phyloP scores from a whole-genome alignment of 2,329 filamentous ascomycete species.

The Phialemonium atrogriseum region DNA sequence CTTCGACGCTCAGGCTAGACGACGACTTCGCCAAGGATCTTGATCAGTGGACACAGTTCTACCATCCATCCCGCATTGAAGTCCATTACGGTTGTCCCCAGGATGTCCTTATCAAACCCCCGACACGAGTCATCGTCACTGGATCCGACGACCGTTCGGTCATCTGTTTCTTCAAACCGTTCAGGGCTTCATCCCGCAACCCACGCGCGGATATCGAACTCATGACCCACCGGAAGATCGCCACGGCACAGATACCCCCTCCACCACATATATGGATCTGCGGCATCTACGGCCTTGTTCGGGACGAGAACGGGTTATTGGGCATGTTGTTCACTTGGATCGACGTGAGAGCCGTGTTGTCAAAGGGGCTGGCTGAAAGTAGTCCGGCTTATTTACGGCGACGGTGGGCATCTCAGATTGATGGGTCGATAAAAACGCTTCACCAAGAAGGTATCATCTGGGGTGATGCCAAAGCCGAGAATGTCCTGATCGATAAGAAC shows the following conservation, averaged over 20 bases:
- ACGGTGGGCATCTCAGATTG: slow-evolving; percentile 12
- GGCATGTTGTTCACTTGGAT: slow-evolving; percentile 6
- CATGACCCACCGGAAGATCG: slow-evolving; percentile 3
- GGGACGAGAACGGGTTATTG: slow-evolving; percentile 1
- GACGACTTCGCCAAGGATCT: slow-evolving; percentile 3
- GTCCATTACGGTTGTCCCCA: slow-evolving; percentile 1
- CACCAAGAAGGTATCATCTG: slow-evolving; percentile 14
- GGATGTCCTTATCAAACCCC: slow-evolving; percentile 2
- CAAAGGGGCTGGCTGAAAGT: slow-evolving; percentile 1
- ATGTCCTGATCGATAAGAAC: slow-evolving; percentile 17
- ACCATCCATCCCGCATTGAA: slow-evolving; percentile 3
- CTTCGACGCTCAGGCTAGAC: too few relatives aligned
- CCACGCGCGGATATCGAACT: slow-evolving; percentile 1
- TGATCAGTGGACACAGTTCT: slow-evolving; percentile 2
- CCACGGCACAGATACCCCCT: slow-evolving; percentile 2
- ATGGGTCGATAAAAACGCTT: slow-evolving; percentile 5
- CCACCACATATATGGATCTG: slow-evolving; percentile 4
- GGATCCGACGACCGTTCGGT: neutral
- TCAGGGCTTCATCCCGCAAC: neutral
- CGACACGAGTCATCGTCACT: slow-evolving; percentile 3
- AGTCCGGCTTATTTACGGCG: neutral
- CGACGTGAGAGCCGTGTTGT: slow-evolving; percentile 2
- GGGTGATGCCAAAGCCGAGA: slow-evolving; percentile 21
- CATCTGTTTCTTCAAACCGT: slow-evolving; percentile 4
- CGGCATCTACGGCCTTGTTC: slow-evolving; percentile 2